Base-by-base conservation (phyloP, 371 early-diverging fungal species). In the Mortierella sp. region DNA sequence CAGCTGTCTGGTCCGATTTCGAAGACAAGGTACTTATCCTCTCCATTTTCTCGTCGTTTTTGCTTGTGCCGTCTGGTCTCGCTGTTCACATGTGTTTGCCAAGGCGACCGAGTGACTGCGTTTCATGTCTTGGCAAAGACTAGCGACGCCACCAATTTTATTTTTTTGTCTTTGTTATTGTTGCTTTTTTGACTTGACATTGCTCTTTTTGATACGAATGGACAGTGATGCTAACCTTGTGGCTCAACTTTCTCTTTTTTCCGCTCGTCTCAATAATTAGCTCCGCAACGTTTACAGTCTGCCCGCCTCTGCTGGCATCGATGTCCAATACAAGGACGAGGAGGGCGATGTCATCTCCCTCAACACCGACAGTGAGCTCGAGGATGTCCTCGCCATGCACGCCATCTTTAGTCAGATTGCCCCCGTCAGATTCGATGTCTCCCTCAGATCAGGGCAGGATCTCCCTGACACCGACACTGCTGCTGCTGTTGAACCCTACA, bases 281-380 rank as follows among this genome's bases (percentile, higher is more conserved):
- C 48, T 82, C 53, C 82, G 82, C 44, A 53, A 63, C 5, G 50
- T 74, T 52, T 82, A 71, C 64, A 64, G 39, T 31, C 66, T 82
- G 14, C 65, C 77, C 0, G 31, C 68, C n/a, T 26, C 29, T 1
- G 24, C 77, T 6, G 22, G n/a, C 4, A 24, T 82, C 34, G 58
- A 74, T 34, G 72, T 82, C 29, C 77, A 77, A 48, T 82, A 82
- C 78, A 77, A 43, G 68, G 82, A 82, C 52, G 82, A 82, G 37
- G 82, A 82, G 39, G 82, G 82, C n/a, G 82, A 82, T 74, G 66
- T 77, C 19, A 82, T 82, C 26, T 50, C 74, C 1, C 82, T 82
- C 68, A 82, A 64, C 72, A 82, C 82, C 7, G 70, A 70, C 44
- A 74, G 68, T 39, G 82, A 82, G 41, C 82, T 82, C 6, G 77